Conservation (phyloP, 306 rosid species). For the Dryas octopetala region DNA sequence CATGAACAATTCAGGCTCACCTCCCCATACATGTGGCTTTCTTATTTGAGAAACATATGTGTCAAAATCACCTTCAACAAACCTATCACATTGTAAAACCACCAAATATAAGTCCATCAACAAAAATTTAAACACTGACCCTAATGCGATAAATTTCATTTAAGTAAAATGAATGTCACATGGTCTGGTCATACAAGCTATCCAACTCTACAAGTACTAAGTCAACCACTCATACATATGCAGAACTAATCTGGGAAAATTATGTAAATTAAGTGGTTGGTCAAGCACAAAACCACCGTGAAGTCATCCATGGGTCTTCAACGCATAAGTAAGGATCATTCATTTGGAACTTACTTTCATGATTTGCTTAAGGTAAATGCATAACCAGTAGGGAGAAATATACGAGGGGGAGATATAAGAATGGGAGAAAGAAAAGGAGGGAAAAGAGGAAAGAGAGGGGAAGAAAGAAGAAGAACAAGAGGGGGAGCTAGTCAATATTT, state of each 20-base stretch:
- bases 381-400: background rate
- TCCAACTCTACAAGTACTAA: background rate
- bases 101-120: constrained; percentile 29
- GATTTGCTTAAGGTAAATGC: background rate
- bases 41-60: constrained; percentile 71
- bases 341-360: background rate
- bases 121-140: background rate
- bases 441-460: background rate
- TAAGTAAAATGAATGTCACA: background rate
- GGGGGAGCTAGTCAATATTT: background rate
- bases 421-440: background rate
- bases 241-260: background rate
- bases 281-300: background rate
- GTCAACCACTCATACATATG: background rate
- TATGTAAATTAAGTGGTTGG: background rate
- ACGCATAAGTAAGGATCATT: background rate
- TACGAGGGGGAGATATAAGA: background rate
- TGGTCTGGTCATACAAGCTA: background rate
- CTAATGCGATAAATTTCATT: background rate
- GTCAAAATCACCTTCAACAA: constrained; percentile 91
- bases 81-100: constrained; percentile 53
- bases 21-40: constrained; percentile 92
- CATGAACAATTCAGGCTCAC: constrained; percentile 92
- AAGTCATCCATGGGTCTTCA: background rate
- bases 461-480: background rate